Evolutionary conservation across 1,284 basidiomycete genomes (phyloP), one percentile per base, ranked within the genome.

Genomic region (Sporisorium graminicola): DNA sequence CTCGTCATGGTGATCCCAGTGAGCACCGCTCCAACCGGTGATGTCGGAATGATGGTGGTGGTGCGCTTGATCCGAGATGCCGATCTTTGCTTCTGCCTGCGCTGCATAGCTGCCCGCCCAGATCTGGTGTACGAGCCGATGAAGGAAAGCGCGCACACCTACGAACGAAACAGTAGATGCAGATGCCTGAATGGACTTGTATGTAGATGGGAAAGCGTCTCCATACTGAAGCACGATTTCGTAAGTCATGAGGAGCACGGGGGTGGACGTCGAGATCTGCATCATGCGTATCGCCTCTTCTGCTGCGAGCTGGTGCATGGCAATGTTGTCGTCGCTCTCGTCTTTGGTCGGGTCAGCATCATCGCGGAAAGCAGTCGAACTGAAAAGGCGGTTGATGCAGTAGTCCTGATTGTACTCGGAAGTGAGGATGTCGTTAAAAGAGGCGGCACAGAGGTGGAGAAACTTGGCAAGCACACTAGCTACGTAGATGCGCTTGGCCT

Each of bases 161-260:
- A 66, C 62, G 18, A 70, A 70, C 3, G 74, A 77, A 0, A 77
- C 65, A 2, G 69, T 49, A 0, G 65, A 58, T 3, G 74, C 66
- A 3, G 59, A 66, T 1, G 73, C 49, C 61, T 79, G 77, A 12
- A 79, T 69, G 7, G 67, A 63, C 54, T 72, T 74, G 62, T 78
- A 77, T 16, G 65, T 69, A 0, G 73, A 49, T 5, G 78, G 77
- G n/a, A 65, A 66, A 31, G 63, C 54, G 12, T 73, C 55, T 26
- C 94, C 95, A 82, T 92, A 91, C 76, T 88, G 89, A 24, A 94
- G 89, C 24, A 96, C 89, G 55, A 94, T 87, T 74, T 91, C 90
- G 86, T 94, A 94, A 33, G 92, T 88, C 60, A 97, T 91, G 80
- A 94, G 90, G 70, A 94, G 90, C 16, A 89, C 88, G 80, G 95